Evolutionary conservation across 1,284 basidiomycete species (phyloP), one percentile per base, ranked within the genome.

Genomic region (Hymenochaete sp.): DNA sequence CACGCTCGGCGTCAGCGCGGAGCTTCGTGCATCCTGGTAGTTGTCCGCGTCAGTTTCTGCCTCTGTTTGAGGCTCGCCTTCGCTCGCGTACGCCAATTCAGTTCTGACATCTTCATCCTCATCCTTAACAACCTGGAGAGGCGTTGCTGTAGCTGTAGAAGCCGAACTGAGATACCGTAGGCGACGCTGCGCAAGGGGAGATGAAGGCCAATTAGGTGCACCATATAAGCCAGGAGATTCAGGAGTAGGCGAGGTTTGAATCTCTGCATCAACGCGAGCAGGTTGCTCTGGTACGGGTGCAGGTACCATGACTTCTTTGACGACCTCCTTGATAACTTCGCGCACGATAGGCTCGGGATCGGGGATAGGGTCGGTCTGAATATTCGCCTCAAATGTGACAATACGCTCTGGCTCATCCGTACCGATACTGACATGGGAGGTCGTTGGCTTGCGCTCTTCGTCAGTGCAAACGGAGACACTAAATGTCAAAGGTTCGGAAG

Each of bases 21-120:
- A 72, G 48, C 82, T 88, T 60, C 79, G 69, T 1, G 90, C 90
- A 59, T 93, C 89, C 18, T 85, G 76, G 58, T 87, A 95, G 50
- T 87, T 83, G 42, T 85, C 82, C 0, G 76, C 75, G 51, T 83
- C 82, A 4, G 76, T 77, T 48, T 81, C 73, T 1, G 72, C 75
- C 32, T 35, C 32, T 8, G 14, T 35, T 24, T 73, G 79, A 1
- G 71, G 74, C 42, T 79, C 80, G 4, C 78, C 80, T 57, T 71
- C 74, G 1, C 68, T 75, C 50, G 72, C 77, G 44, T 74, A 69
- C n/a, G 71, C 75, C 28, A 77, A 74, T 26, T 70, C 65, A 1
- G 60, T 49, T 18, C 66, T 65, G 9, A 63, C 65, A 4, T 72
- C 69, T 14, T 62, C 62, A 1, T 57, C 60, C 2, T 59, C 57